Evolutionary conservation across 1,139 yeast species (phyloP), one percentile per base, ranked within the genome.

Genomic region (Candida sp.): DNA sequence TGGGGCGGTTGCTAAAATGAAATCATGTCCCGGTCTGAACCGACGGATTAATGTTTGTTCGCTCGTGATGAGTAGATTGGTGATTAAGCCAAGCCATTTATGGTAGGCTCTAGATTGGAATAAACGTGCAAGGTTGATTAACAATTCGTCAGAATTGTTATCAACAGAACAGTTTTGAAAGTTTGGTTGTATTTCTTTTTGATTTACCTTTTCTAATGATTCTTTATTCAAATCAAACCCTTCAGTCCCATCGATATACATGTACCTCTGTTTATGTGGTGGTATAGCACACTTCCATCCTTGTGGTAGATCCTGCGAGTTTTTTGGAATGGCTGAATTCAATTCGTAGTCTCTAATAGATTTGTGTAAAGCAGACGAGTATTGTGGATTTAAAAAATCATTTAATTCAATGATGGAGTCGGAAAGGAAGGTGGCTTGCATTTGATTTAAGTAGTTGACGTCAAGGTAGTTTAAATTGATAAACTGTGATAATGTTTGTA

Each of bases 221-320:
- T 11, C 34, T 32, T 32, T 11, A 6, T 32, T n/a, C 34, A 32
- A 32, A 32, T 9, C 34, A 12, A 32, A 32, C 5, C 19, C 35
- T 21, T 48, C 53, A 45, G 19, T 15, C n/a, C 91, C 93, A 57
- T 87, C 95, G 38, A 91, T 73, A 59, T 89, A 93, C 74, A 90
- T 64, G 61, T 76, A 95, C 49, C 97, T 72, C 65, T 89, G 93
- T 58, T 95, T 90, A 60, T 91, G 98, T 7, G 97, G 95, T 12
- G 99, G 98, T 35, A 87, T 80, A 0, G 98, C 95, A 39, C 91
- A 75, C 51, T 86, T 82, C 99, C 99, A 95, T 3, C 97, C 96
- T 44, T 64, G 68, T 12, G 58, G 47, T 1, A 89, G 79, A 27
- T 87, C 87, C 3, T 62, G 57, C 5, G 85, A 75, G 1, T 59